Base-by-base conservation (phyloP, 768 basidiomycete genomes). In the Mycena albidolilacea region DNA sequence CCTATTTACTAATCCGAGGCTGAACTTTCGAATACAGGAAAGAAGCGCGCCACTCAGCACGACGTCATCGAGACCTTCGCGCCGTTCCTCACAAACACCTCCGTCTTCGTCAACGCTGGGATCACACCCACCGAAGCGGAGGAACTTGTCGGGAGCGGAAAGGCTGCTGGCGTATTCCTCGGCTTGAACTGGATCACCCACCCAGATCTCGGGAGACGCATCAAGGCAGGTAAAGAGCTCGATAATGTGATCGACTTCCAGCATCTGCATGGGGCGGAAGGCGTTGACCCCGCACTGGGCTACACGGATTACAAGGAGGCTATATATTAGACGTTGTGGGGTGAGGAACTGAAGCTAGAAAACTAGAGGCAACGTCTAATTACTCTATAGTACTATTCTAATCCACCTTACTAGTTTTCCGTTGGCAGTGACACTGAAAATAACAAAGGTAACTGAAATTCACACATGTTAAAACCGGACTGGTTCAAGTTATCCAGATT, bases 111-210 rank as follows among this genome's bases (percentile, higher is more conserved):
- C 62, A 87, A 87, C 73, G 80, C 69, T 17, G 80, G 72, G 10
- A 77, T 87, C 17, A 79, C 79, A 9, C 82, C 84, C 2, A 79
- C 79, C 2, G 30, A 30, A 30, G 30, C 30, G 30, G 30, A 30
- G 30, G 30, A 30, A 4, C 30, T 30, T 30, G 72, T 87, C 17
- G 63, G 78, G 0, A 30, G 30, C 30, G 81, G 82, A 0, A 81
- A 84, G 60, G 77, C 82, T 17, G 84, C 85, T 69, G 85, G 79
- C 3, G 79, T 83, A 12, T 76, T 79, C 58, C 81, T 86, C 44
- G 85, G 86, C 10, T 73, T 81, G 70, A 71, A 78, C 59, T 86
- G 78, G 77, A 81, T 86, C 52, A 30, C 30, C 30, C 30, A 30
- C 30, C 30, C 30, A 30, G 30, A 30, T 30, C 30, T 30, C 30